phyloP scores from a whole-genome alignment of 768 basidiomycete genomes.

The Dioszegia hungarica region DNA sequence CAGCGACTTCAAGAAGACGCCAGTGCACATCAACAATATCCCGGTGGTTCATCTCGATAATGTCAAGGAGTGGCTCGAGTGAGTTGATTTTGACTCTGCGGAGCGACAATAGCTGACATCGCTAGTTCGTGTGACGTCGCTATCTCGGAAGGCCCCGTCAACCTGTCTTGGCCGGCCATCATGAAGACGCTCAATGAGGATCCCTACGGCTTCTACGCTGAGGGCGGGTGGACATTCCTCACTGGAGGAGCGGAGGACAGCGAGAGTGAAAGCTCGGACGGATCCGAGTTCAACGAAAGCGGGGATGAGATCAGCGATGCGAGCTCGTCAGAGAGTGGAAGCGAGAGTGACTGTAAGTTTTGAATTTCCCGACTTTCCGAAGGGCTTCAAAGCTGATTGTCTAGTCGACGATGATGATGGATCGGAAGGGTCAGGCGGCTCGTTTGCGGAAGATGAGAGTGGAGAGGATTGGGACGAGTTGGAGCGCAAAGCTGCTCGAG shows the following conservation, averaged over 20 bases:
- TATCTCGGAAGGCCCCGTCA: constrained; percentile 90
- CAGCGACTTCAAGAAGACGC: constrained; percentile 87
- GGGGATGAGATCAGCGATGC: constrained; percentile 49
- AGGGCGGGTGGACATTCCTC: constrained; percentile 93
- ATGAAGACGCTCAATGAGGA: constrained; percentile 99
- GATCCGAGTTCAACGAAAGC: constrained; percentile 50
- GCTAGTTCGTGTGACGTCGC: constrained; percentile 91
- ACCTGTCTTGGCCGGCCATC: constrained; percentile 94
- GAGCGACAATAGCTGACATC: constrained; percentile 6
- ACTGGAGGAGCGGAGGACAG: constrained; percentile 65
- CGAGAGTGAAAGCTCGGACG: constrained; percentile 32
- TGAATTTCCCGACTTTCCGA: too few relatives aligned
- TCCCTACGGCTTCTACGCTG: constrained; percentile 89
- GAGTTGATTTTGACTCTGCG: constrained; percentile 42
- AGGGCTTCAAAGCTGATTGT: constrained; percentile 55
- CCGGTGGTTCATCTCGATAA: constrained; percentile 85
- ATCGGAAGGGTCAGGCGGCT: constrained; percentile 36
- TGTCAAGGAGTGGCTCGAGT: constrained; percentile 99
- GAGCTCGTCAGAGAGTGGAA: constrained; percentile 48
- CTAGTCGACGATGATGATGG: constrained; percentile 38
- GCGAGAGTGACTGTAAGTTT: constrained; percentile 48
- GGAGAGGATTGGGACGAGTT: constrained; percentile 96
- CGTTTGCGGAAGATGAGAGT: constrained; percentile 37
- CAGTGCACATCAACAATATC: constrained; percentile 95
- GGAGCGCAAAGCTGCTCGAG: constrained; percentile 84